phyloP scores from a whole-genome alignment of 257 asterid species.

The Scutellaria minor region DNA sequence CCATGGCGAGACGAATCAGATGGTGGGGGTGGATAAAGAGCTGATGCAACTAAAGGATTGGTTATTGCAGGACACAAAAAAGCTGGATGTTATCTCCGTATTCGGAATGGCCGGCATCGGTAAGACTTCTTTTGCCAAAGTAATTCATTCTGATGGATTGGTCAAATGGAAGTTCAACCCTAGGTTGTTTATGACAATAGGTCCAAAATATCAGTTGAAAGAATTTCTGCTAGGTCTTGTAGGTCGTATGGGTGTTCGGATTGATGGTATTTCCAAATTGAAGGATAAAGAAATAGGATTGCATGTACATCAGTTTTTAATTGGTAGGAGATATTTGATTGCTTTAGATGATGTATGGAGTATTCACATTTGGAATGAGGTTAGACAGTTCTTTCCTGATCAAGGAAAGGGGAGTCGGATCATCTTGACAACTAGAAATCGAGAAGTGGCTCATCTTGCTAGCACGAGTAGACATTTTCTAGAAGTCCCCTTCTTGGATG shows the following conservation, averaged over 20 bases:
- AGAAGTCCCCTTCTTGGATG: background rate
- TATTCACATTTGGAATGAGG: background rate
- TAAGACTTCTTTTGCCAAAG: slow-evolving; percentile 15
- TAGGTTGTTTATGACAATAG: background rate
- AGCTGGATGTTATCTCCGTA: background rate
- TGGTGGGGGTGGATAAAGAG: slow-evolving; percentile 9
- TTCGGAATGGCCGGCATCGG: slow-evolving; percentile 16
- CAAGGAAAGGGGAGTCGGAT: background rate
- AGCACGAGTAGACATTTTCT: background rate
- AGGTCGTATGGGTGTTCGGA: no score
- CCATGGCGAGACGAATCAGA: background rate
- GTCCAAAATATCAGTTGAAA: background rate
- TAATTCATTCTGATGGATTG: background rate
- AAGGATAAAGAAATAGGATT: background rate
- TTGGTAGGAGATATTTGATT: background rate
- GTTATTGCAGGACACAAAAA: background rate
- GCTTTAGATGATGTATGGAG: slow-evolving; percentile 20
- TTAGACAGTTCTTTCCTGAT: background rate
- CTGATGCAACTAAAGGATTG: background rate
- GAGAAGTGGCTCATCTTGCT: background rate
- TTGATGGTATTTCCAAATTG: no score
- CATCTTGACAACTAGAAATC: slow-evolving; percentile 4
- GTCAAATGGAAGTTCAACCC: background rate
- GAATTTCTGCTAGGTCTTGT: background rate
- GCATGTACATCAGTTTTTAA: background rate